Conservation (phyloP, 164 flowering plant genomes). For the Sextonia rubra region DNA sequence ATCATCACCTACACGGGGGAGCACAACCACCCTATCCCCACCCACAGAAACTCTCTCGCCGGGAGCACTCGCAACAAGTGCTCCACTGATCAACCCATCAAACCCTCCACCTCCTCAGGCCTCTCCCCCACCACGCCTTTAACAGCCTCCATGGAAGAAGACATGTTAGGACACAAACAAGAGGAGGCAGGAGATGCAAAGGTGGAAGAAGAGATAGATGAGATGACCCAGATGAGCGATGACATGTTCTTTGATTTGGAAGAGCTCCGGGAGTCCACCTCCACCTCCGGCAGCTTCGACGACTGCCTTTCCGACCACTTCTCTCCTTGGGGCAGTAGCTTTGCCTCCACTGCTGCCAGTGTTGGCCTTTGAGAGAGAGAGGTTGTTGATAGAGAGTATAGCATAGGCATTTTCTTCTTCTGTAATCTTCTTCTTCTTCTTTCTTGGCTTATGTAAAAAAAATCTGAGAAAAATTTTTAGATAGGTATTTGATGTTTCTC, state of each 20-base stretch:
- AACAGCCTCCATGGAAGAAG: constrained; percentile 19
- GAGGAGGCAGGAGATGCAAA: constrained; percentile 19
- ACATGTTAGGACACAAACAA: constrained; percentile 15
- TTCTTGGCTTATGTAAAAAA: too few species aligned
- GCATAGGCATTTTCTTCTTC: constrained; percentile 14
- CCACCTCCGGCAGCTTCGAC: constrained; percentile 13
- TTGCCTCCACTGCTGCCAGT: constrained; percentile 47
- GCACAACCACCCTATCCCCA: constrained; percentile 94
- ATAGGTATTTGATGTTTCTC: too few species aligned
- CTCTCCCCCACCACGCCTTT: constrained; percentile 11
- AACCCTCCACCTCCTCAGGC: constrained; percentile 2
- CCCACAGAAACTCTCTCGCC: constrained; percentile 93
- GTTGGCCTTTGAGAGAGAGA: constrained; percentile 16
- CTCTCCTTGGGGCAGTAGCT: constrained; percentile 40
- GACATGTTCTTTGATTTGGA: constrained; percentile 72
- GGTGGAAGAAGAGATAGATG: constrained; percentile 35
- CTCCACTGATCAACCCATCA: constrained; percentile 3
- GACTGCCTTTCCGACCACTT: constrained; percentile 40
- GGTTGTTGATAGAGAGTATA: too few species aligned
- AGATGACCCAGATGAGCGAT: constrained; percentile 35
- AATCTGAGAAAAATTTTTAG: background rate
- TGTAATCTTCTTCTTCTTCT: too few species aligned
- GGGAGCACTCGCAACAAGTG: constrained; percentile 80
- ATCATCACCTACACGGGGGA: constrained; percentile 88
- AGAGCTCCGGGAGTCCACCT: constrained; percentile 25